Base-by-base conservation (phyloP, 352 stramenopile species). In the Albugo laibachii region DNA sequence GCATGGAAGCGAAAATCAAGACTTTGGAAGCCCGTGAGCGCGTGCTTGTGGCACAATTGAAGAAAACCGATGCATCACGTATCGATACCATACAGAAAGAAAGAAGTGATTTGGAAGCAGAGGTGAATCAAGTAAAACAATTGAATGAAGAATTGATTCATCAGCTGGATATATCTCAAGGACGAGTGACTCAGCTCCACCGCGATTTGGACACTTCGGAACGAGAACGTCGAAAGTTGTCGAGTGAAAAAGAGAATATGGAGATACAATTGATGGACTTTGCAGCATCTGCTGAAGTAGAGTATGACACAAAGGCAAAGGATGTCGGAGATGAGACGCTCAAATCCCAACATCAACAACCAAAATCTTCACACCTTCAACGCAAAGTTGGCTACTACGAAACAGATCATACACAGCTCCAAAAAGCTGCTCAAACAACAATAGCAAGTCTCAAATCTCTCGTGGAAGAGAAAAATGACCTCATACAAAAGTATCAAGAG, bases 361-460 rank as follows among this genome's bases (percentile, higher is more conserved):
- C 55, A 15, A 24, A 41, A 2, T 52, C 50, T 0, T 59, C 56
- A n/a, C 52, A 51, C 5, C 10, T 48, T 42, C 15, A 31, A 31
- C 24, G 24, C 3, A 31, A 31, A 31, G 24, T 82, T 0, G 70
- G 73, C 13, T 41, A 83, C 31, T 89, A 85, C 47, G 73, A 86
- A 52, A 68, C 82, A 45, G 77, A 86, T 47, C 77, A 89, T 36
- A 51, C 64, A 0, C 57, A 77, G 16, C 45, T 86, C 15, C 77
- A 89, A 46, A 66, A 81, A 53, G 74, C 77, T 13, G 77, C 72
- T 10, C 72, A 87, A 46, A 73, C 59, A 39, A 84, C 74, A 20
- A 80, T 91, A 21, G 68, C 77, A 5, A 87, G 72, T 52, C 54
- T 91, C n/a, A 91, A 85, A 50, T 63, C 69, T 24, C 62, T 87